These are phyloP conservation scores for Pyricularia grisea DNA, from an alignment of 2,329 filamentous ascomycete genomes.

Conservation along the genomic window DNA sequence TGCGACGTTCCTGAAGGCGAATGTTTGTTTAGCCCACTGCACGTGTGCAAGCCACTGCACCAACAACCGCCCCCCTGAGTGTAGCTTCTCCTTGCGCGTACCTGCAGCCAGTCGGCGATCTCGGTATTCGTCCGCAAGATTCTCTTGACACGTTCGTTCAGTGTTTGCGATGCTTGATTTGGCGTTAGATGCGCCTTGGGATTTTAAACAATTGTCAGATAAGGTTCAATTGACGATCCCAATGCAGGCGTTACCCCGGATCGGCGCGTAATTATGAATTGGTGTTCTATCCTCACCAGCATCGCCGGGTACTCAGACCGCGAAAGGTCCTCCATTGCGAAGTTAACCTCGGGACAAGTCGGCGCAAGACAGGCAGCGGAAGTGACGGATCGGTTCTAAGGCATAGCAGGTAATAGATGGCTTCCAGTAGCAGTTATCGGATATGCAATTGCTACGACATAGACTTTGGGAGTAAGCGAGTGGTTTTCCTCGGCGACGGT, in stretches of 20 bases:
- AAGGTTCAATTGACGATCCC: neutral
- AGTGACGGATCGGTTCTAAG: neutral
- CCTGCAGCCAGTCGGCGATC: conserved; percentile 95
- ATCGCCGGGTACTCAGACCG: conserved; percentile 88
- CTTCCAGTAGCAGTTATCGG: neutral
- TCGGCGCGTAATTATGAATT: conserved; percentile 8
- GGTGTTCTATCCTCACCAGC: conserved; percentile 53
- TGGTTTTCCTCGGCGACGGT: neutral
- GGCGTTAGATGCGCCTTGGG: conserved; percentile 76
- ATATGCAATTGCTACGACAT: neutral
- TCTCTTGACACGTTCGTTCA: conserved; percentile 81
- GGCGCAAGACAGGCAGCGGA: conserved; percentile 3
- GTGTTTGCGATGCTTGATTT: conserved; percentile 66
- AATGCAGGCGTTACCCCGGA: neutral
- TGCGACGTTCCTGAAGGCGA: conserved; percentile 73
- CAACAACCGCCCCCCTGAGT: neutral
- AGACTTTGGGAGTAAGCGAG: neutral
- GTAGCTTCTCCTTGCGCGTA: conserved; percentile 27
- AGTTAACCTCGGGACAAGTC: neutral
- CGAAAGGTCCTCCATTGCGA: conserved; percentile 62
- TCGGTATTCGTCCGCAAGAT: conserved; percentile 80
- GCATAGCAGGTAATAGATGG: conserved; percentile 3
- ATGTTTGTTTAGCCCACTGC: neutral
- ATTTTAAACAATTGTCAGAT: neutral
- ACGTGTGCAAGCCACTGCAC: neutral